Conservation (phyloP, 768 basidiomycete species). For the Tylopilus plumbeoviolaceoides region DNA sequence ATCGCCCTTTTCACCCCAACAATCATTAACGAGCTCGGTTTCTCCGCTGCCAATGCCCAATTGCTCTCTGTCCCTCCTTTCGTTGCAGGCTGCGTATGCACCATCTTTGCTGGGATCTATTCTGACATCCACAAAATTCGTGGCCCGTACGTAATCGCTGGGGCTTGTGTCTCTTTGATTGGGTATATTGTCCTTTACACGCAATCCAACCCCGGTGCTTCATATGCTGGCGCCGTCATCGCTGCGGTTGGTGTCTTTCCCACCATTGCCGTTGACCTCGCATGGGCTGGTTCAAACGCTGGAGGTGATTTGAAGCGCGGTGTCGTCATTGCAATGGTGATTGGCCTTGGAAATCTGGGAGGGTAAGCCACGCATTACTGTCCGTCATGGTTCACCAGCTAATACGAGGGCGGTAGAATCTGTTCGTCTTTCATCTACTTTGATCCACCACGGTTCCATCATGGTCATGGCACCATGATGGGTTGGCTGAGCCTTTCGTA, state of each 20-base stretch:
- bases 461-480: conserved; percentile 36
- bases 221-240: not conserved
- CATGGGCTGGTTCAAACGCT: not conserved
- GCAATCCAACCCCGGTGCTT: not conserved
- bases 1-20: conserved; percentile 51
- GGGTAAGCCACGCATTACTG: not conserved
- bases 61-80: not conserved
- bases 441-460: conserved; percentile 34
- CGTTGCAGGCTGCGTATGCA: not conserved
- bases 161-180: not conserved
- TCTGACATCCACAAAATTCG: not conserved
- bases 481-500: conserved; percentile 33
- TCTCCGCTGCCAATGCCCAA: conserved; percentile 37
- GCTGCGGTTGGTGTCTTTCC: not conserved
- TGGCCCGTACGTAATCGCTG: not conserved
- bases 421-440: conserved; percentile 42
- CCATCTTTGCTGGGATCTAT: not conserved
- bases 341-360: not conserved
- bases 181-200: not conserved
- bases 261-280: not conserved
- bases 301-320: not conserved
- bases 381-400: not conserved
- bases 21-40: conserved; percentile 48
- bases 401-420: conserved; percentile 24
- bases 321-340: not conserved